Evolutionary conservation across 768 basidiomycete genomes (phyloP).

Genomic region (Termitomyces sp.): DNA sequence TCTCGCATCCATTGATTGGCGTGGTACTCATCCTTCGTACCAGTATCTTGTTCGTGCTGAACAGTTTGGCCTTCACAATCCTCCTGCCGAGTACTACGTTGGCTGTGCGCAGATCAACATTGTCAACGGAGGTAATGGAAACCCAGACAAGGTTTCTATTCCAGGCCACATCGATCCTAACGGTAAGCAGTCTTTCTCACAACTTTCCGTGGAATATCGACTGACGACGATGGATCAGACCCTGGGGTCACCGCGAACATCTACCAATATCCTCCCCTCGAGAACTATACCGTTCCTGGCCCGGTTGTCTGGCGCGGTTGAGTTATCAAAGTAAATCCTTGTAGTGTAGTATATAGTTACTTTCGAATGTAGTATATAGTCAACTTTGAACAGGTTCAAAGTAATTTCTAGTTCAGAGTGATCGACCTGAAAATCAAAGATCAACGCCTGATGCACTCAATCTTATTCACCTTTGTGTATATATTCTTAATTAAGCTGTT

Average conservation of each 20-base stretch:
- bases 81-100: slow-evolving; percentile 42
- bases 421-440: not conserved
- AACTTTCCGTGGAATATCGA: not conserved
- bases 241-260: slow-evolving; percentile 40
- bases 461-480: too few relatives aligned
- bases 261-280: slow-evolving; percentile 30
- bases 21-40: not conserved
- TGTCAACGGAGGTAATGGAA: slow-evolving; percentile 37
- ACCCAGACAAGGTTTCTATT: slow-evolving; percentile 38
- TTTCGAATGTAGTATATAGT: not conserved
- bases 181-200: slow-evolving; percentile 14
- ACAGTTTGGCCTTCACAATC: slow-evolving; percentile 38
- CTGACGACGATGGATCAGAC: slow-evolving; percentile 20
- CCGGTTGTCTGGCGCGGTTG: slow-evolving; percentile 23
- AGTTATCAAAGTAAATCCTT: not conserved
- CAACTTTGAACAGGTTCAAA: slow-evolving; percentile 2
- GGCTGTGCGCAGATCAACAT: slow-evolving; percentile 41
- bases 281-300: slow-evolving; percentile 32
- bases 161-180: slow-evolving; percentile 36
- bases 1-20: too few relatives aligned
- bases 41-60: slow-evolving; percentile 38
- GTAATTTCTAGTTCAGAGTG: not conserved
- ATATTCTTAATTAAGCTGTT: too few relatives aligned
- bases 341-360: not conserved
- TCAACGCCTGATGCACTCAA: not conserved